Percentiles rank a stretch among this genome's conserved stretches.
phyloP scores from a whole-genome alignment of 2,329 filamentous ascomycete species.

The Neurospora sp. region DNA sequence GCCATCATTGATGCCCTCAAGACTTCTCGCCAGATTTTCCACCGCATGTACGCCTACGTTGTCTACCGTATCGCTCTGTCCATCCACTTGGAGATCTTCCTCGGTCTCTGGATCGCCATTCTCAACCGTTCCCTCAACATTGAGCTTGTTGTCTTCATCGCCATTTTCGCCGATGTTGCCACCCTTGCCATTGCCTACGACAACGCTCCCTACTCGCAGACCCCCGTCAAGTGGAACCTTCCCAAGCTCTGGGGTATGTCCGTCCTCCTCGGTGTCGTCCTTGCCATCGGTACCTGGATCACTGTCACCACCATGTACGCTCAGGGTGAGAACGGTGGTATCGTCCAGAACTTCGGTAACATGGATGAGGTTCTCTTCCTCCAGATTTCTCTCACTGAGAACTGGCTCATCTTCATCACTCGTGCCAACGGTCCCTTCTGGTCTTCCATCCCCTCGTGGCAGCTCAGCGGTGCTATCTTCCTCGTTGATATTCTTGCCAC shows the following conservation, averaged over 20 bases:
- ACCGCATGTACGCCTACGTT: conserved; percentile 94
- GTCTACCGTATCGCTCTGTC: conserved; percentile 91
- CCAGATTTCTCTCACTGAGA: conserved; percentile 82
- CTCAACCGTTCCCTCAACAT: conserved; percentile 78
- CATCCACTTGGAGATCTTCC: conserved; percentile 83
- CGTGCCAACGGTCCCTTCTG: conserved; percentile 89
- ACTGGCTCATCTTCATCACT: conserved; percentile 95
- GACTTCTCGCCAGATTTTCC: conserved; percentile 89
- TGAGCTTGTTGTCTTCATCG: conserved; percentile 84
- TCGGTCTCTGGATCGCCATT: conserved; percentile 85
- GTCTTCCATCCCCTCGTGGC: conserved; percentile 82
- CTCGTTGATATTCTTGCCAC: conserved; percentile 77
- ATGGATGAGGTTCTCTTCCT: conserved; percentile 79
- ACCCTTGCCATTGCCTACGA: conserved; percentile 91
- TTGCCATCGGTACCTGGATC: conserved; percentile 81
- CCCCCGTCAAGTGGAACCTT: conserved; percentile 89
- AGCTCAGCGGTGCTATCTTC: conserved; percentile 68
- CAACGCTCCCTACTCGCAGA: conserved; percentile 78
- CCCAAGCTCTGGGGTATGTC: conserved; percentile 93
- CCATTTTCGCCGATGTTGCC: conserved; percentile 88
- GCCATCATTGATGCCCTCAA: conserved; percentile 90
- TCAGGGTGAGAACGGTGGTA: conserved; percentile 61
- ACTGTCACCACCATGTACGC: conserved; percentile 78
- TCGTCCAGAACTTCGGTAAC: conserved; percentile 81
- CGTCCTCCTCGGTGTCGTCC: conserved; percentile 68